Conservation (phyloP, 306 rosid genomes). For the Oxytropis ochrocephala region DNA sequence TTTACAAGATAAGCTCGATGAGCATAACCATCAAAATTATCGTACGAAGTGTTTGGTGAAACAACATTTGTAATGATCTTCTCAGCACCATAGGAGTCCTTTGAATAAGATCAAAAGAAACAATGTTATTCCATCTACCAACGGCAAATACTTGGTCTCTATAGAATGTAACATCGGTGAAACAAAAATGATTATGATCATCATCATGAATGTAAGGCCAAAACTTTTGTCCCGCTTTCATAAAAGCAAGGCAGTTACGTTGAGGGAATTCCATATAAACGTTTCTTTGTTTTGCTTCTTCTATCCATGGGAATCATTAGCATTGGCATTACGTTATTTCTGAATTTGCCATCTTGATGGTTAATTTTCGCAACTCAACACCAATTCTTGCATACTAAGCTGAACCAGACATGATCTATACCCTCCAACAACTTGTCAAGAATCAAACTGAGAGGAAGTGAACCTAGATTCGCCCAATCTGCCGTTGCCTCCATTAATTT, state of each 20-base stretch:
- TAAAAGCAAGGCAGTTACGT: not conserved
- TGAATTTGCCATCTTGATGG: no score
- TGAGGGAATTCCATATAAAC: no score
- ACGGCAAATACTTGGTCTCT: not conserved
- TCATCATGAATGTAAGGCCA: not conserved
- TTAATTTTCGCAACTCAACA: no score
- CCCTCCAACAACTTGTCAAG: no score
- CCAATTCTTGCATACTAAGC: no score
- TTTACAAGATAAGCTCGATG: not conserved
- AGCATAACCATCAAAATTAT: not conserved
- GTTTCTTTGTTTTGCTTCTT: no score
- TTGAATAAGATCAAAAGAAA: not conserved
- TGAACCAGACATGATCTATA: no score
- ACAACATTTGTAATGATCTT: not conserved
- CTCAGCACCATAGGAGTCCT: not conserved
- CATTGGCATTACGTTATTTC: no score
- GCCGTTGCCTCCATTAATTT: no score
- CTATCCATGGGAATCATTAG: no score
- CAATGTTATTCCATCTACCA: not conserved
- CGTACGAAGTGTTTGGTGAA: not conserved
- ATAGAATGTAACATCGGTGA: not conserved
- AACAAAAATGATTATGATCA: not conserved
- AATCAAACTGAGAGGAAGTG: no score
- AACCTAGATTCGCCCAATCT: no score
- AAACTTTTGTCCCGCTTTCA: not conserved